A percentile compares a stretch with the other conserved stretches of the same genome.
Conservation (phyloP, 441 rosid genomes). For the Erysimum pusillum region DNA sequence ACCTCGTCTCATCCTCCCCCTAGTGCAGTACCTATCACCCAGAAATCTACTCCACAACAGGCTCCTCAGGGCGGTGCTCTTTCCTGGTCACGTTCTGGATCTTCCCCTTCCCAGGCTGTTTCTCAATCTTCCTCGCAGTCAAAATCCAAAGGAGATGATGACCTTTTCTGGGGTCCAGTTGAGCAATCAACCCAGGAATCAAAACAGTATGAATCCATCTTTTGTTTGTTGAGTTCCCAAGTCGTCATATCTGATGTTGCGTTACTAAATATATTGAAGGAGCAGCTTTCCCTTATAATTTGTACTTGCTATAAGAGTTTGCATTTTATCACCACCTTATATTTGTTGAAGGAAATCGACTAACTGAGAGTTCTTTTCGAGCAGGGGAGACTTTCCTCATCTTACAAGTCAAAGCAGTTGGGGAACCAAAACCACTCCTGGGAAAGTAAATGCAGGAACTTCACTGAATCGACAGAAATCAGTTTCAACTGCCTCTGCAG, state of each 20-base stretch:
- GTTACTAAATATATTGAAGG: conserved; percentile 1
- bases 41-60: conserved; percentile 68
- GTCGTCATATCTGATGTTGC: conserved; percentile 15
- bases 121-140: conserved; percentile 66
- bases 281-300: neutral
- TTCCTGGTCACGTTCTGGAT: conserved; percentile 66
- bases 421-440: conserved; percentile 75
- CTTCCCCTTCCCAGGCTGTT: conserved; percentile 74
- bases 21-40: conserved; percentile 59
- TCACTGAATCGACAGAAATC: conserved; percentile 80
- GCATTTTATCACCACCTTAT: neutral
- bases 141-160: conserved; percentile 79
- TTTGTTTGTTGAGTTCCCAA: conserved; percentile 23
- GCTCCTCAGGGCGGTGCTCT: conserved; percentile 53
- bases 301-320: neutral
- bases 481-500: conserved; percentile 55
- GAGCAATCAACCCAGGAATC: conserved; percentile 80
- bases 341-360: conserved; percentile 17
- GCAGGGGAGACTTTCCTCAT: conserved; percentile 76
- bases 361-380: conserved; percentile 32
- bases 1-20: conserved; percentile 57
- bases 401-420: conserved; percentile 71
- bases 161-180: conserved; percentile 95
- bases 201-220: conserved; percentile 68
- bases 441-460: conserved; percentile 65